Evolutionary conservation across 192 early-diverging fungal species (phyloP).

Genomic region (Gonapodya prolifera): DNA sequence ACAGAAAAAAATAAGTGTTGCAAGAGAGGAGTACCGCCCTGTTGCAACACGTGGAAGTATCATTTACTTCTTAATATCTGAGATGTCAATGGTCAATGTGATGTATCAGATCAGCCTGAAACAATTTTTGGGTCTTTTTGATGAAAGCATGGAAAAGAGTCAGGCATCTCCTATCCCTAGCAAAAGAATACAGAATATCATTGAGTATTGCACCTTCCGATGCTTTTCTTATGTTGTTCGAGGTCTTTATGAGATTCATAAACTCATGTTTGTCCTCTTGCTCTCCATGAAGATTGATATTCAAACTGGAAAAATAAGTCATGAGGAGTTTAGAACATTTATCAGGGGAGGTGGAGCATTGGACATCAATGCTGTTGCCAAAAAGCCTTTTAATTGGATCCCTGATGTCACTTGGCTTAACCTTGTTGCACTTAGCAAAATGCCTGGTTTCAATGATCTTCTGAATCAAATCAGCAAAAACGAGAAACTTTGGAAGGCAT

Average conservation of each 20-base stretch:
- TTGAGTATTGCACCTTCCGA: conserved; percentile 51
- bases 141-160: conserved; percentile 52
- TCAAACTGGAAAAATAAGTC: conserved; percentile 28
- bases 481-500: conserved; percentile 48
- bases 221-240: conserved; percentile 41
- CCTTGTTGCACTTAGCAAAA: conserved; percentile 43
- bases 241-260: conserved; percentile 52
- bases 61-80: conserved; percentile 55
- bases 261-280: conserved; percentile 44
- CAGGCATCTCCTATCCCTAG: conserved; percentile 47
- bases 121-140: conserved; percentile 53
- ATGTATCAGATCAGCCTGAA: conserved; percentile 56
- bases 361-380: conserved; percentile 49
- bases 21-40: conserved; percentile 51
- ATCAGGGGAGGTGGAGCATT: conserved; percentile 52
- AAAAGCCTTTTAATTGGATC: conserved; percentile 59
- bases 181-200: conserved; percentile 55
- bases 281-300: conserved; percentile 52
- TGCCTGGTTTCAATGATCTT: conserved; percentile 49
- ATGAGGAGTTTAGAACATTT: conserved; percentile 51
- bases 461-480: conserved; percentile 54
- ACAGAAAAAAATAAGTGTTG: conserved; percentile 50
- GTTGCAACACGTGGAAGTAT: conserved; percentile 46
- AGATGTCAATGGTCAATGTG: conserved; percentile 53
- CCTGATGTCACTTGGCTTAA: conserved; percentile 57